Evolutionary conservation across 352 stramenopile genomes (phyloP), one percentile per base, ranked within the genome.

Genomic region (Pilasporangium apinafurcum): DNA sequence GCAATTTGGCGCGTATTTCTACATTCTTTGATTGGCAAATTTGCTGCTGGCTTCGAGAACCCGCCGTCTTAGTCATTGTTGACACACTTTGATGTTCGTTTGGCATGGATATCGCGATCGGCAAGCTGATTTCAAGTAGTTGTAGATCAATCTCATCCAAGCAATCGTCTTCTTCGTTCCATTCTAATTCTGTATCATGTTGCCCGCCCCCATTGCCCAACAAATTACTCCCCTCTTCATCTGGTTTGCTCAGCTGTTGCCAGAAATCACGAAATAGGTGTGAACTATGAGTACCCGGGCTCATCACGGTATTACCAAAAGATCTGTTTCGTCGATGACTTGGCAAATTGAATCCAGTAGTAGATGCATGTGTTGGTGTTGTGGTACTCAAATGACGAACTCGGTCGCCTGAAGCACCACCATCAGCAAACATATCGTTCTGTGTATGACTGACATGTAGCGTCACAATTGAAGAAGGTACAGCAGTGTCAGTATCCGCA

Each of bases 251-350:
- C 3, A 87, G 39, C 51, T 90, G 78, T 9, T 90, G 78, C 78
- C 78, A 90, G 24, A 90, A 42, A 38, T 90, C 78, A 12, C 75
- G 71, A 25, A 90, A 65, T n/a, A 90, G 59, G 39, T 90, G 77
- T 0, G 68, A 70, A 1, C 62, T 59, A n/a, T n/a, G n/a, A 17
- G 63, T 63, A 43, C 57, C 70, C 7, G 65, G 56, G 30, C 59
- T 75, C 2, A 47, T 48, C 14, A 21, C 25, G 6, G 25, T 53
- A 27, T 51, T 34, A 16, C 59, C 62, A 2, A 69, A 28, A 12
- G 68, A 71, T 18, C 62, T 35, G 16, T 64, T 59, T 4, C 64
- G 59, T 0, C 43, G 52, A 28, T 72, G 58, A 36, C 58, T 45
- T 16, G 59, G 49, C 33, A 16, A 14, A 20, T 38, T 20, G 33